A percentile compares a stretch with the other conserved stretches of the same genome.
phyloP scores from a whole-genome alignment of 2,329 filamentous ascomycete species.

The Aspergillus nomiae region DNA sequence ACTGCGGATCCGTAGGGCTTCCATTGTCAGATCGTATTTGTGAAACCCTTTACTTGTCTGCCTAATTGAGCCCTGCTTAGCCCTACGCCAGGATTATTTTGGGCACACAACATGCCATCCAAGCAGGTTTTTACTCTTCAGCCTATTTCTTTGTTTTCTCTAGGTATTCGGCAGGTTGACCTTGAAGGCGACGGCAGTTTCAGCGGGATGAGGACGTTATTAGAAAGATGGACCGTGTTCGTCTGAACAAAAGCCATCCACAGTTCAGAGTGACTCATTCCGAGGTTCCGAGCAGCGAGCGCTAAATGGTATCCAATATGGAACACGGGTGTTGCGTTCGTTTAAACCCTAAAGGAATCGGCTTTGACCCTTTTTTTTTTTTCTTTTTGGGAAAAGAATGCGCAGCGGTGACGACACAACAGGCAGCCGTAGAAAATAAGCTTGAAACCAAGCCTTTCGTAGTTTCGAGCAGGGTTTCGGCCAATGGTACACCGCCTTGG shows the following conservation, averaged over 20 bases:
- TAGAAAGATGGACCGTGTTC: not conserved
- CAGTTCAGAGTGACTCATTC: not conserved
- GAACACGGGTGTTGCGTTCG: not conserved
- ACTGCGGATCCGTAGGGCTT: not conserved
- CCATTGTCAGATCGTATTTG: conserved; percentile 1
- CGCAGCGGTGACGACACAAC: not conserved
- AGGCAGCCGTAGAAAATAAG: not conserved
- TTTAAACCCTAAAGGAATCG: not conserved
- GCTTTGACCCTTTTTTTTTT: not conserved
- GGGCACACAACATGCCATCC: not conserved
- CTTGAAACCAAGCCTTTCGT: conserved; percentile 1
- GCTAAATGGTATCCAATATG: not conserved
- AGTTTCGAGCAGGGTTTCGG: not conserved
- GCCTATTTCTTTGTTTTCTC: not conserved
- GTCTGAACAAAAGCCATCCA: not conserved
- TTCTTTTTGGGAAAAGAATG: not conserved
- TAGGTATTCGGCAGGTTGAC: too few species aligned
- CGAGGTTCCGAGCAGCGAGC: not conserved
- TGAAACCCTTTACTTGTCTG: not conserved
- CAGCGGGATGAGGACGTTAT: not conserved
- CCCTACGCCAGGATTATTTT: not conserved
- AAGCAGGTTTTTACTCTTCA: not conserved
- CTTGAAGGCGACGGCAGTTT: not conserved
- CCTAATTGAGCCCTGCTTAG: not conserved
- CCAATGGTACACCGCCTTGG: not conserved